Conservation (phyloP, 805 yeast species). For the Wickerhamiella hasegawae region DNA sequence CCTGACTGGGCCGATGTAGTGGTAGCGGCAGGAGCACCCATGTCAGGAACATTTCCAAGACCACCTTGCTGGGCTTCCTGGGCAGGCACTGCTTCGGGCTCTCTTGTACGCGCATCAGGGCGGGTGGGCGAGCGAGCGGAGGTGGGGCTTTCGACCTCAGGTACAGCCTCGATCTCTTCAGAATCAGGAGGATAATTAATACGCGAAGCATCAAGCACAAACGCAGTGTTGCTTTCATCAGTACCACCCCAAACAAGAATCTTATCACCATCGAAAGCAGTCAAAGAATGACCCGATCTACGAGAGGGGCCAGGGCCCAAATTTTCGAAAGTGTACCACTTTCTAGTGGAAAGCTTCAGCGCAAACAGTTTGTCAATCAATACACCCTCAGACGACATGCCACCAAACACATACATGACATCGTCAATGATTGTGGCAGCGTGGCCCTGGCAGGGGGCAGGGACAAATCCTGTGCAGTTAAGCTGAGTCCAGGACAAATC, state of each 20-base stretch:
- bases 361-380: constrained; percentile 52
- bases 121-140: too few species aligned
- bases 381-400: constrained; percentile 60
- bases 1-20: constrained; percentile 1
- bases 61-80: too few species aligned
- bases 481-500: constrained; percentile 55
- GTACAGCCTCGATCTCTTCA: not conserved
- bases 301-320: constrained; percentile 51
- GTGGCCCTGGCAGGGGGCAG: constrained; percentile 85
- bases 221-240: constrained; percentile 40
- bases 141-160: not conserved
- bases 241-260: constrained; percentile 79
- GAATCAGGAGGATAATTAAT: constrained; percentile 27
- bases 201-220: constrained; percentile 41
- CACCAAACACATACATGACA: constrained; percentile 75
- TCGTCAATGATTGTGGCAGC: constrained; percentile 68
- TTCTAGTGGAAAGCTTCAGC: constrained; percentile 54
- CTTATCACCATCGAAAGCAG: constrained; percentile 52
- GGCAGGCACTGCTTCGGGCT: too few species aligned
- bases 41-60: too few species aligned
- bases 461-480: constrained; percentile 53
- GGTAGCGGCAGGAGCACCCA: constrained; percentile 1
- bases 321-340: constrained; percentile 56
- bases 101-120: too few species aligned
- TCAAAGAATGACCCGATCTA: constrained; percentile 81